Base-by-base conservation (phyloP, 257 asterid genomes). In the Parsonsia alboflavescens region DNA sequence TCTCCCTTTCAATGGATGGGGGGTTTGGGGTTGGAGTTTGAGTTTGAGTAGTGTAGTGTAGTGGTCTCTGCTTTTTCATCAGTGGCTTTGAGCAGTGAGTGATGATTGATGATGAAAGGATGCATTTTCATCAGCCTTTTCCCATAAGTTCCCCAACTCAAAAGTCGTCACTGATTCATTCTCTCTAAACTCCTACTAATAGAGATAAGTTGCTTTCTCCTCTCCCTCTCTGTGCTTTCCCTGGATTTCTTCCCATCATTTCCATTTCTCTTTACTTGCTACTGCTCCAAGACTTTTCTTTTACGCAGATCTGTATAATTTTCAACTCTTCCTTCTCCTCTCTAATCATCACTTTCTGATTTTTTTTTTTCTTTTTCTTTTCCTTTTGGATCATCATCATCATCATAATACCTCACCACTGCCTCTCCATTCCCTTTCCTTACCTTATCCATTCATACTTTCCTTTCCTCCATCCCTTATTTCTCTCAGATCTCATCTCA, bases 301-400 rank as follows among this genome's bases (percentile, higher is more conserved):
- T 65, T 65, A 19, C 28, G 49, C 70, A 65, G 70, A 65, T 65
- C 70, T 65, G 49, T 65, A 39, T 21, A 17, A 36, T 7, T 36
- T 39, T 65, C 70, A 39, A 39, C 49, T 39, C 70, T 45, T 26
- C 48, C 54, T 62, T 70, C 75, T 10, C 36, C 73, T 72, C 76
- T 70, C 33, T 63, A 77, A 70, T 64, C 77, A 59, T 77, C 81
- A 72, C 41, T 39, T 52, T 61, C 67, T 61, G 44, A 28, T 61
- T 59, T n/a, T n/a, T n/a, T n/a, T n/a, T 61, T 41, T 50, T 33
- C 5, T 7, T 5, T 21, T 7, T 1, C 3, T 54, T 21, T 7
- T 21, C 6, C 6, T 21, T 19, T 19, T 48, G 46, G 62, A 11
- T 64, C 44, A 50, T 42, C 78, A 68, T 78, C 72, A 78, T 78